Evolutionary conservation across 2,329 filamentous ascomycete genomes (phyloP).

Genomic region (Knoxdaviesia capensis): DNA sequence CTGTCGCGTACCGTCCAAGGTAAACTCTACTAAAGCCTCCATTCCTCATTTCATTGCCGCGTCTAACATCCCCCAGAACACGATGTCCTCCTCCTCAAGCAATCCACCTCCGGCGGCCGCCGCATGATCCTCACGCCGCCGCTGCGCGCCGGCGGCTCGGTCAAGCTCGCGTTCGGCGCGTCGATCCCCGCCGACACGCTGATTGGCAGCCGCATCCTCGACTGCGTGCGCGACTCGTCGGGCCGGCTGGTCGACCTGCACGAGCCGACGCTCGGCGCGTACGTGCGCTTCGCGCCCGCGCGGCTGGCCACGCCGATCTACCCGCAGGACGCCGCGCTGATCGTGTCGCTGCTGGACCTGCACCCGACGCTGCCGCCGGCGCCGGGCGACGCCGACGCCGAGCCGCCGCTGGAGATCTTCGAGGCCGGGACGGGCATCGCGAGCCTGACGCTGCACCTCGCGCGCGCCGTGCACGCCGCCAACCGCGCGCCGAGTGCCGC

Average conservation of each 20-base stretch:
- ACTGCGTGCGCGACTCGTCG: slow-evolving; percentile 32
- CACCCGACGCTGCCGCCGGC: slow-evolving; percentile 29
- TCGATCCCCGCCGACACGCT: slow-evolving; percentile 30
- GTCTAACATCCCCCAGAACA: slow-evolving; percentile 11
- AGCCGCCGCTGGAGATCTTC: slow-evolving; percentile 47
- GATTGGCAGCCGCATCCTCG: slow-evolving; percentile 40
- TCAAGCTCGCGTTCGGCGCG: slow-evolving; percentile 23
- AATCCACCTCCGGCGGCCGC: slow-evolving; percentile 12
- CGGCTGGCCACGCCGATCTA: slow-evolving; percentile 61
- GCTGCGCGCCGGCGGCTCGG: slow-evolving; percentile 11
- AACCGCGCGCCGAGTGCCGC: slow-evolving; percentile 32
- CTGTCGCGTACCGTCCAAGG: too few species aligned
- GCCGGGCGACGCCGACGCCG: slow-evolving; percentile 12
- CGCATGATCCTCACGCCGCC: slow-evolving; percentile 19
- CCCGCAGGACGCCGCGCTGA: slow-evolving; percentile 52
- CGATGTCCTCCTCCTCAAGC: slow-evolving; percentile 20
- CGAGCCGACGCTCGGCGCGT: slow-evolving; percentile 51
- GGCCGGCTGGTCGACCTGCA: slow-evolving; percentile 32
- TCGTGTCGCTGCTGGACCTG: slow-evolving; percentile 58
- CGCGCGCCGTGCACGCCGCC: slow-evolving; percentile 54
- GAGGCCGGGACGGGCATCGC: slow-evolving; percentile 79
- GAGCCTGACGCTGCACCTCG: slow-evolving; percentile 54
- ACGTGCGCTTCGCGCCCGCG: slow-evolving; percentile 39
- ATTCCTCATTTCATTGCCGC: background rate
- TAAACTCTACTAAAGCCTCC: too few species aligned